A percentile compares a stretch with the other conserved stretches of the same genome.
Evolutionary conservation across 2,329 filamentous ascomycete genomes (phyloP).

Genomic region (Teratosphaeriaceae sp.): DNA sequence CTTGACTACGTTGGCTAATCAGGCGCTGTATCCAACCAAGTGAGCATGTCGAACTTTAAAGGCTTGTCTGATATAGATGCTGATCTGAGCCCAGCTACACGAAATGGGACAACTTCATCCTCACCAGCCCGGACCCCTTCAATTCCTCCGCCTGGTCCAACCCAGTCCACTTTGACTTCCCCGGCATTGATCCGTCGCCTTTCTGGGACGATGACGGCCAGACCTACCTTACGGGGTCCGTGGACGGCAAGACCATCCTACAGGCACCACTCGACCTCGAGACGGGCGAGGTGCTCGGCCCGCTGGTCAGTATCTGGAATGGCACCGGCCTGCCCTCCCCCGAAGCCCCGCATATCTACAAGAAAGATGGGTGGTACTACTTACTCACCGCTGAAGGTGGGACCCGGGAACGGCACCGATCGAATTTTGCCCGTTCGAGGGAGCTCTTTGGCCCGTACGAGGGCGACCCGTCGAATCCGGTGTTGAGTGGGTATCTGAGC

Average conservation of each 20-base stretch:
- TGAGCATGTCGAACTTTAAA: background rate
- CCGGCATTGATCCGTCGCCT: constrained; percentile 48
- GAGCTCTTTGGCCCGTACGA: constrained; percentile 29
- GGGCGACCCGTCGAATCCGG: constrained; percentile 16
- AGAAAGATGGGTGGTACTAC: constrained; percentile 32
- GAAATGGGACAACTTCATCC: constrained; percentile 39
- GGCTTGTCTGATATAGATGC: constrained; percentile 17
- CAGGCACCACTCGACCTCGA: constrained; percentile 28
- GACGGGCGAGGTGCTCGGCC: constrained; percentile 25
- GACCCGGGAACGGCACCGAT: constrained; percentile 32
- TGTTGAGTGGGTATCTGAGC: constrained; percentile 16
- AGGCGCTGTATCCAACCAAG: constrained; percentile 17
- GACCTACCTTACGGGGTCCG: constrained; percentile 38
- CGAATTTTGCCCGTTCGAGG: constrained; percentile 30
- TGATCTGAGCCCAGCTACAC: too few relatives aligned
- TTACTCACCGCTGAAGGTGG: constrained; percentile 31
- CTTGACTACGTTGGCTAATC: constrained; percentile 24
- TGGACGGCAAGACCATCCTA: constrained; percentile 20
- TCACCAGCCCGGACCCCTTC: constrained; percentile 39
- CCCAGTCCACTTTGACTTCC: constrained; percentile 40
- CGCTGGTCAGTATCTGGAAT: constrained; percentile 30
- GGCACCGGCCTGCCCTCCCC: constrained; percentile 28
- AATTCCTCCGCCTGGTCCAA: constrained; percentile 41
- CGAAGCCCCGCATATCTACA: constrained; percentile 33
- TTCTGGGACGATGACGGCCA: constrained; percentile 53